Evolutionary conservation across 805 yeast genomes (phyloP).

Genomic region (Kluyveromyces nonfermentans): DNA sequence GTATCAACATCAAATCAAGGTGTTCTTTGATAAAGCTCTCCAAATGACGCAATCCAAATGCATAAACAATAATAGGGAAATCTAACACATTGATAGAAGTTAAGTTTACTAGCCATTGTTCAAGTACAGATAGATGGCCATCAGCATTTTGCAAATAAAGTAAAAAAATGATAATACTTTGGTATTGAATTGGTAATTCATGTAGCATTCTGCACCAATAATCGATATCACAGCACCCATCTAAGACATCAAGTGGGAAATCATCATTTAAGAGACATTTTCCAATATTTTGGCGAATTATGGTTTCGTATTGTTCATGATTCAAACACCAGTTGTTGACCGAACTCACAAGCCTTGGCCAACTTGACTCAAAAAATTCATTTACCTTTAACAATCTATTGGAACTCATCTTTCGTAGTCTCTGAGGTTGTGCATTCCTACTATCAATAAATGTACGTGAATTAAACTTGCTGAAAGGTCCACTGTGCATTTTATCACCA

Average conservation of each 20-base stretch:
- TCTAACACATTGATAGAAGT: not conserved
- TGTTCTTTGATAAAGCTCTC: not conserved
- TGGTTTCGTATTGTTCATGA: not conserved
- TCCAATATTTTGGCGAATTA: not conserved
- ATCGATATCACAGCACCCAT: not conserved
- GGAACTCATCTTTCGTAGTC: no score
- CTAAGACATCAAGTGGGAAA: not conserved
- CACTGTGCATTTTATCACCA: not conserved
- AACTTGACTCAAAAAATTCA: not conserved
- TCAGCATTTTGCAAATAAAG: not conserved
- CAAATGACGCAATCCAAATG: not conserved
- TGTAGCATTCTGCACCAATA: not conserved
- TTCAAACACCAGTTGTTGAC: not conserved
- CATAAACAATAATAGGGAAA: not conserved
- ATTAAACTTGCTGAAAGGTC: not conserved
- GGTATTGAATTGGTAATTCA: not conserved
- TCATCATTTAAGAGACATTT: not conserved
- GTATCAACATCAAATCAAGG: not conserved
- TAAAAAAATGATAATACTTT: not conserved
- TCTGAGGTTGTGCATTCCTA: no score
- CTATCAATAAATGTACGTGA: no score
- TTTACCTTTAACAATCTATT: not conserved
- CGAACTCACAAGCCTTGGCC: not conserved
- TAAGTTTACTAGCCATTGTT: not conserved
- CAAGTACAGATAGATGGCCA: not conserved